Conservation (phyloP, 164 flowering plant genomes). For the Annona cherimola region DNA sequence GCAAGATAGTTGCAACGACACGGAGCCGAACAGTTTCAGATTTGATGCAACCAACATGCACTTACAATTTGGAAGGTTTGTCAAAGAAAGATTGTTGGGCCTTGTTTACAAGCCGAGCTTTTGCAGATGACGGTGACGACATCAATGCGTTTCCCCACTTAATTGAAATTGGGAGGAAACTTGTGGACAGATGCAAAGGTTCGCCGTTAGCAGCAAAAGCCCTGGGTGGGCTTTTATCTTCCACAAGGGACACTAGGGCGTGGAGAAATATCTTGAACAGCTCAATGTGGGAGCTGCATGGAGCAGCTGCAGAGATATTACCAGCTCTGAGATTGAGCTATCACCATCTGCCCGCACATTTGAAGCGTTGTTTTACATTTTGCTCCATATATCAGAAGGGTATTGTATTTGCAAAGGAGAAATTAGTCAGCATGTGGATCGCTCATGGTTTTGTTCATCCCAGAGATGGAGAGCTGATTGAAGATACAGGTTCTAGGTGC, state of each 20-base stretch:
- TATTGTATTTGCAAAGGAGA: neutral
- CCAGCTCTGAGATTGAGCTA: neutral
- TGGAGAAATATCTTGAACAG: neutral
- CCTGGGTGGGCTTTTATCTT: conserved; percentile 10
- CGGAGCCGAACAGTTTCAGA: neutral
- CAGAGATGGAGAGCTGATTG: neutral
- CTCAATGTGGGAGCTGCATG: neutral
- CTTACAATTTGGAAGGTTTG: neutral
- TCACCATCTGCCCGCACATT: conserved; percentile 1
- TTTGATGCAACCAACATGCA: neutral
- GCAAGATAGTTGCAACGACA: conserved; percentile 12
- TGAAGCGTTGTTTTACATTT: conserved; percentile 15
- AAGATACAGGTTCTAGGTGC: neutral
- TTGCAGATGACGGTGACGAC: neutral
- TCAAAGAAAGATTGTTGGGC: neutral
- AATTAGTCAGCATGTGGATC: conserved; percentile 15
- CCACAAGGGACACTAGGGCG: neutral
- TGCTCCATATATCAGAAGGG: conserved; percentile 17
- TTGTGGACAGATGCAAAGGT: conserved; percentile 15
- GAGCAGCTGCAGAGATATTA: neutral
- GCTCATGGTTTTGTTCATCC: conserved; percentile 1
- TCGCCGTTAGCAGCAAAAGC: conserved; percentile 12
- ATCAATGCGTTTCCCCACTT: conserved; percentile 1
- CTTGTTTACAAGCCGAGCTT: neutral
- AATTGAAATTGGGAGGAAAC: conserved; percentile 3